Conservation (phyloP, 1,139 yeast species). For the Wickerhamiella infanticola region DNA sequence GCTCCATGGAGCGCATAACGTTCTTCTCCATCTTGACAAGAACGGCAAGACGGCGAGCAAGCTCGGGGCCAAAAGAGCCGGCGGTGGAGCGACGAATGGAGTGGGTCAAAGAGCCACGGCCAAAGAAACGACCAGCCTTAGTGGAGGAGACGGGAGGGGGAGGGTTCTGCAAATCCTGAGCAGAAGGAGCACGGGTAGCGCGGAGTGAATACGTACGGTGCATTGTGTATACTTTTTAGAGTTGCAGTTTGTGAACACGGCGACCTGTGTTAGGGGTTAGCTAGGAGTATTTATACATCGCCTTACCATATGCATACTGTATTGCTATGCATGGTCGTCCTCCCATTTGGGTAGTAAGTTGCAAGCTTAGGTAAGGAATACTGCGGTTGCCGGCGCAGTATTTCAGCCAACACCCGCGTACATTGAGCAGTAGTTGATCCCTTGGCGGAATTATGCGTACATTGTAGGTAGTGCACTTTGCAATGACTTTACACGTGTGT, state of each 20-base stretch:
- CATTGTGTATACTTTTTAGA: constrained; percentile 33
- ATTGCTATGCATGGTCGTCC: constrained; percentile 6
- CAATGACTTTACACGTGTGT: too few relatives aligned
- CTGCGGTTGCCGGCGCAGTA: too few relatives aligned
- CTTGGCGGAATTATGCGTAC: too few relatives aligned
- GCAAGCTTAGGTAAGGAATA: not conserved
- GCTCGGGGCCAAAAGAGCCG: constrained; percentile 89
- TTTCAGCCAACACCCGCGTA: too few relatives aligned
- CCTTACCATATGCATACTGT: constrained; percentile 5
- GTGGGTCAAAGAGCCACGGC: constrained; percentile 72
- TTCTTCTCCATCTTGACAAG: constrained; percentile 93
- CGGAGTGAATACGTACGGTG: constrained; percentile 97
- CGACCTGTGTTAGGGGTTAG: constrained; percentile 1
- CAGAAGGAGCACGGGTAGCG: constrained; percentile 91
- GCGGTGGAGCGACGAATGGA: constrained; percentile 77
- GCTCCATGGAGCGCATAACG: constrained; percentile 85
- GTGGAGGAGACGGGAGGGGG: constrained; percentile 91
- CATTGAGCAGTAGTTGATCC: too few relatives aligned
- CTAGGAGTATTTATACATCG: constrained; percentile 7
- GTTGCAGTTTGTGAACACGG: not conserved
- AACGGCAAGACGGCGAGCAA: constrained; percentile 77
- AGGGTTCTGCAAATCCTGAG: constrained; percentile 83
- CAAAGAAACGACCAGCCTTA: constrained; percentile 75
- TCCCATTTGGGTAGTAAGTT: constrained; percentile 3
- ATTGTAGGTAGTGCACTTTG: too few relatives aligned